These are phyloP conservation scores for Venturia nashicola DNA, from an alignment of 2,329 filamentous ascomycete genomes.

Conservation along the genomic window DNA sequence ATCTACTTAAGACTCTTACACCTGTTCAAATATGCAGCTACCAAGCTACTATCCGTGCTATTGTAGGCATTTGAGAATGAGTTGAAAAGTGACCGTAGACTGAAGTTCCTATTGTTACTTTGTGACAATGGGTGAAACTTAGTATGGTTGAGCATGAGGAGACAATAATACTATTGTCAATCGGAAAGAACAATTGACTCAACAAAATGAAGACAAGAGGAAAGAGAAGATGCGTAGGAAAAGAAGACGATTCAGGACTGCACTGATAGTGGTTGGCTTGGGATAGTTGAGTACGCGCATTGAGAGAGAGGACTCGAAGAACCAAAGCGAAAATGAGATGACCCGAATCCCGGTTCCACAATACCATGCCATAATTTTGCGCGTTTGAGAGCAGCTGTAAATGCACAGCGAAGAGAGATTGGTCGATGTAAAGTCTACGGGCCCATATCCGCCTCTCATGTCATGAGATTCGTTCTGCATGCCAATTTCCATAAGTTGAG, in stretches of 20 bases:
- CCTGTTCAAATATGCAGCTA: not conserved
- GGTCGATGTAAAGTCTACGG: not conserved
- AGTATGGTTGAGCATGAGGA: not conserved
- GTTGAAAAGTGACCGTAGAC: not conserved
- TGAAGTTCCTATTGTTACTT: not conserved
- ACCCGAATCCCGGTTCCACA: not conserved
- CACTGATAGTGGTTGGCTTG: no score
- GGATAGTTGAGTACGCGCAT: no score
- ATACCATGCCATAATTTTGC: no score
- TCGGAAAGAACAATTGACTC: not conserved
- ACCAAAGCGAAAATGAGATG: not conserved
- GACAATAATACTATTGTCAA: not conserved
- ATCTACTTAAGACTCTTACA: not conserved
- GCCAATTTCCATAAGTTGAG: not conserved
- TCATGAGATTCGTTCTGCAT: not conserved
- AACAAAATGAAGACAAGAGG: not conserved
- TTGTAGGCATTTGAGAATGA: not conserved
- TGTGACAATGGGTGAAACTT: not conserved
- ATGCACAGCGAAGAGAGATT: not conserved
- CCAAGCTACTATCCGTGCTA: not conserved
- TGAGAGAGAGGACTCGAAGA: not conserved
- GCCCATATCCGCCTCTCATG: not conserved
- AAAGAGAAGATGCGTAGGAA: no score
- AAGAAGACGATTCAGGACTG: no score
- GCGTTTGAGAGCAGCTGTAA: not conserved